Base-by-base conservation (phyloP, 306 rosid genomes). In the Styphnolobium japonicum region DNA sequence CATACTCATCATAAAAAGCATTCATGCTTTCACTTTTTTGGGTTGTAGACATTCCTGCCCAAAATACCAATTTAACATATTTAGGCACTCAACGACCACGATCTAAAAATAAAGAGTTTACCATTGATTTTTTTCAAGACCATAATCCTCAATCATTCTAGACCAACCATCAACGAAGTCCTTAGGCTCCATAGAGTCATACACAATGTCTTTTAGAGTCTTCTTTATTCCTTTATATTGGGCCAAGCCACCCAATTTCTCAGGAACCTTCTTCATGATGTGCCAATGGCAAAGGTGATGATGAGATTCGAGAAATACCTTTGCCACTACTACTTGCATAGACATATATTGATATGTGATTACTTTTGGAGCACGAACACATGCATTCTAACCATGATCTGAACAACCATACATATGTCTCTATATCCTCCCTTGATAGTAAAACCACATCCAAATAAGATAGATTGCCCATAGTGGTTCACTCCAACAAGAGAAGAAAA, bases 61-160 rank as follows among this genome's bases (percentile, higher is more conserved):
- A 83, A 56, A 83, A 83, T 18, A 45, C 7, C 2, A 19, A 71
- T 29, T 83, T 83, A 45, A 83, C 53, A 79, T 64, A 83, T n/a
- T 23, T 52, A 0, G 40, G 80, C 10, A 76, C 80, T 83, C 83
- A 83, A n/a, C 11, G 36, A 7, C 22, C 0, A 31, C 4, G 22
- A 29, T 60, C 10, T 10, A 4, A 4, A 60, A 25, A 29, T 10
- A 60, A 60, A 1, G 40, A 60, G 65, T 7, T 27, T 29, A 29
- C 66, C 40, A 58, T 15, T 10, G 3, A 67, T 67, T 66, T 15
- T 67, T 36, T 7, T 43, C 1, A 11, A 79, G 46, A 55, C 53
- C 33, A n/a, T 65, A 74, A 4, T 58, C 45, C 42, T 66, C 16
- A 8, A 75, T 51, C 29, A 78, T 37, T 51, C 6, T 18, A 11